These are phyloP conservation scores for Salvia hispanica DNA, from an alignment of 257 asterid genomes.

Conservation along the genomic window DNA sequence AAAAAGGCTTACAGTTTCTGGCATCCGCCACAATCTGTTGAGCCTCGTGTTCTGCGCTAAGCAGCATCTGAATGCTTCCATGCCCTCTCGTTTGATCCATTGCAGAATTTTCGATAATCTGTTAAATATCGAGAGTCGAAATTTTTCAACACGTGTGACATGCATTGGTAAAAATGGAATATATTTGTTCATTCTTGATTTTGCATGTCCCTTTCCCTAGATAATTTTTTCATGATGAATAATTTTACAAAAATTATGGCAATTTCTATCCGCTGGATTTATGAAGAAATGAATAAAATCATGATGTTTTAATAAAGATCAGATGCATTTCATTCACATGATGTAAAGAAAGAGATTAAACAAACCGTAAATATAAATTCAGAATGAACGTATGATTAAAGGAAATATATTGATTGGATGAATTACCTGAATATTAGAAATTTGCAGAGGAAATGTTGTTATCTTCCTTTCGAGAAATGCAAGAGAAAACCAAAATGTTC, in stretches of 20 bases:
- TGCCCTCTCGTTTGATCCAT: constrained; percentile 86
- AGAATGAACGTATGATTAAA: background rate
- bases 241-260: background rate
- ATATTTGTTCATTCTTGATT: background rate
- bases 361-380: background rate
- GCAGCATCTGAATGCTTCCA: constrained; percentile 93
- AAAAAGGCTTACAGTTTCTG: constrained; percentile 49
- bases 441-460: constrained; percentile 26
- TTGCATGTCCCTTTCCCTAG: background rate
- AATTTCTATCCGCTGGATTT: constrained; percentile 15
- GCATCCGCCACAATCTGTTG: constrained; percentile 83
- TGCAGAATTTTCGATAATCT: background rate
- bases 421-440: constrained; percentile 32
- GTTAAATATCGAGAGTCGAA: background rate
- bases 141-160: background rate
- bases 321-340: background rate
- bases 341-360: background rate
- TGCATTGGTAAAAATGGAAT: background rate
- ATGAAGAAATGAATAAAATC: background rate
- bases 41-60: constrained; percentile 86
- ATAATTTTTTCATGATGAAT: background rate
- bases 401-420: background rate
- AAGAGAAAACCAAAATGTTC: constrained; percentile 1
- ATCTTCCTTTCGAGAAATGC: constrained; percentile 19
- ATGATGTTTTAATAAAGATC: background rate